Base-by-base conservation (phyloP, 371 early-diverging fungal genomes). In the Mucor velutinosus region DNA sequence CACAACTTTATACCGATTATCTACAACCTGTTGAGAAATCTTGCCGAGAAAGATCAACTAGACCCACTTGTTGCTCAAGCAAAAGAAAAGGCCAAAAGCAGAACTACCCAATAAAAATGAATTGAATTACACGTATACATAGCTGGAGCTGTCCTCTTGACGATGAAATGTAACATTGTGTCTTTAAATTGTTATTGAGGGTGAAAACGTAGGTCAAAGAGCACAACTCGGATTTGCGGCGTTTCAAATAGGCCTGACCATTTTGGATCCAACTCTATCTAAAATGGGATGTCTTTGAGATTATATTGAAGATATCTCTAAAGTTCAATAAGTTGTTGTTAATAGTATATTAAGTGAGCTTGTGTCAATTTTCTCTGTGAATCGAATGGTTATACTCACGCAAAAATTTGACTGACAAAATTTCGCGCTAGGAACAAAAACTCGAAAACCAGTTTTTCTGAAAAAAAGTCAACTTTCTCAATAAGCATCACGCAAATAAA, bases 1-100 rank as follows among this genome's bases (percentile, higher is more conserved):
- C 95, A 94, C 64, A 95, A 95, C 67, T 95, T 92, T 75, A 86
- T 94, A 55, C 95, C 94, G 5, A 66, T 94, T 59, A 87, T 92
- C 15, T 89, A 91, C 62, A 83, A 89, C 49, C 68, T 94, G 33
- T 58, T 91, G 45, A 80, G 83, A n/a, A 82, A 81, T 4, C 76
- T 93, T 69, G 92, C 93, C 2, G 81, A 87, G 49, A 85, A 86
- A 41, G 87, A 87, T 23, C 76, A 83, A 47, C 67, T 94, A 56
- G 75, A 74, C 6, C 72, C 76, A 8, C 72, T 89, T 35, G 78
- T 89, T 4, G 77, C 77, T 6, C 77, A 79, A 27, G 90, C 92
- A 1, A 79, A 82, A 68, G 79, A 85, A 37, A 82, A 88, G 65
- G 72, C 72, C 37, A 61, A 53, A 23, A 45, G 27, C 23, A 55